Evolutionary conservation across 345 rosid genomes (phyloP), one percentile per base, ranked within the genome.

Genomic region (Limnanthes douglasii): DNA sequence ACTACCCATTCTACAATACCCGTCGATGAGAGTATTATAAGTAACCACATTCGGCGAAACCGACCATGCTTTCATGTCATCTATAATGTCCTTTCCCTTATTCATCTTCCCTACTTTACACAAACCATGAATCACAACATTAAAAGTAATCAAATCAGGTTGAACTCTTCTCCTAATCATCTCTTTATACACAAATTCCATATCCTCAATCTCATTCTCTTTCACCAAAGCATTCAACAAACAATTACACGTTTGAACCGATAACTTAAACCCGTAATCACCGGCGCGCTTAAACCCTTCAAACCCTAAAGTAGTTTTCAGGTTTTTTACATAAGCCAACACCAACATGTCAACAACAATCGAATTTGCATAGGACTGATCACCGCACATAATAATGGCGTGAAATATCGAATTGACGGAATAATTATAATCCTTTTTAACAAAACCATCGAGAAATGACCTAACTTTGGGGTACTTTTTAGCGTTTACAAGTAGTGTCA

Each of bases 281-380:
- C 86, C 76, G 15, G 93, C 64, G 1, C 95, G 71, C 64, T 47
- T 71, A 58, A 86, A 86, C 11, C 83, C 85, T 57, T 78, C 83
- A 3, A 75, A 54, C 6, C 61, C 93, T 41, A 44, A 50, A 16
- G 47, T 60, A 14, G 48, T 18, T 45, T 67, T 75, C 67, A 47
- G 23, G 10, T 68, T 73, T 19, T 48, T 60, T 32, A 50, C 78
- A 56, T 57, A 75, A 3, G 83, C 72, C 51, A 64, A 57, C 11
- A 72, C 64, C 66, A 82, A 39, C 81, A 73, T 76, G 53, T 78
- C 90, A 43, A 48, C 75, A 11, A 72, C 34, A 35, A 75, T 60
- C 18, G 74, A 83, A 40, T 47, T 70, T 25, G 54, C 57, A 45
- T 68, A 72, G 9, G 72, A 48, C 6, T 76, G 64, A 30, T 51